Percentiles rank a stretch among this genome's conserved stretches.
phyloP scores from a whole-genome alignment of 176 grass and related monocot genomes.

The Rhynchospora pubera region DNA sequence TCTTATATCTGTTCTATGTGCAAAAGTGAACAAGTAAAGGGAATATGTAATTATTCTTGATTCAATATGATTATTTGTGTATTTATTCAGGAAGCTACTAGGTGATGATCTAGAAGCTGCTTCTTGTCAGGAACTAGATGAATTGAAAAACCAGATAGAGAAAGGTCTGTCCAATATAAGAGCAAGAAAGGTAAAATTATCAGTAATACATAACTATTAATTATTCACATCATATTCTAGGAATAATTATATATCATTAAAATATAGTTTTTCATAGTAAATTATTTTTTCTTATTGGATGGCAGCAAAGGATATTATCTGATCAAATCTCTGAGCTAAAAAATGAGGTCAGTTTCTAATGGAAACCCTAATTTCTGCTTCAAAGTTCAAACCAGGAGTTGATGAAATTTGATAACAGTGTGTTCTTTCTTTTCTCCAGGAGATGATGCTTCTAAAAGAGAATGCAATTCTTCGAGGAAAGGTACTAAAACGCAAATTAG shows the following conservation, averaged over 20 bases:
- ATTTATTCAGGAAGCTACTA: constrained; percentile 46
- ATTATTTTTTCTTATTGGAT: not conserved
- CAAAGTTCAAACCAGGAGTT: not conserved
- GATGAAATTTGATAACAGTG: not conserved
- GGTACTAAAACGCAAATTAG: constrained; percentile 14
- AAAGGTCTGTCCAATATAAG: constrained; percentile 52
- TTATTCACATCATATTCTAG: not conserved
- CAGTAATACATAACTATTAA: not conserved
- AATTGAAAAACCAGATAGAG: constrained; percentile 54
- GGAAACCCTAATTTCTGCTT: not conserved
- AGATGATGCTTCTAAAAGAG: constrained; percentile 45
- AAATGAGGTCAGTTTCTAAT: constrained; percentile 44
- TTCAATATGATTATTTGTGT: not conserved
- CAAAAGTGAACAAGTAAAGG: not conserved
- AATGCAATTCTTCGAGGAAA: constrained; percentile 44
- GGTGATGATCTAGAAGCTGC: constrained; percentile 51
- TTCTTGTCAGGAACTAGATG: constrained; percentile 52
- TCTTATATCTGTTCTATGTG: not conserved
- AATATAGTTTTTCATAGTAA: not conserved
- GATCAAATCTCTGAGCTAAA: constrained; percentile 53
- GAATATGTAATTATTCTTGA: not conserved
- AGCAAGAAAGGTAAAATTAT: constrained; percentile 50
- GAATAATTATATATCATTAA: not conserved
- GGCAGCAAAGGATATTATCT: constrained; percentile 50
- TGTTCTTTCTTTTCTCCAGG: constrained; percentile 27